Evolutionary conservation across 2,329 filamentous ascomycete species (phyloP).

Genomic region (Fusarium coicis): DNA sequence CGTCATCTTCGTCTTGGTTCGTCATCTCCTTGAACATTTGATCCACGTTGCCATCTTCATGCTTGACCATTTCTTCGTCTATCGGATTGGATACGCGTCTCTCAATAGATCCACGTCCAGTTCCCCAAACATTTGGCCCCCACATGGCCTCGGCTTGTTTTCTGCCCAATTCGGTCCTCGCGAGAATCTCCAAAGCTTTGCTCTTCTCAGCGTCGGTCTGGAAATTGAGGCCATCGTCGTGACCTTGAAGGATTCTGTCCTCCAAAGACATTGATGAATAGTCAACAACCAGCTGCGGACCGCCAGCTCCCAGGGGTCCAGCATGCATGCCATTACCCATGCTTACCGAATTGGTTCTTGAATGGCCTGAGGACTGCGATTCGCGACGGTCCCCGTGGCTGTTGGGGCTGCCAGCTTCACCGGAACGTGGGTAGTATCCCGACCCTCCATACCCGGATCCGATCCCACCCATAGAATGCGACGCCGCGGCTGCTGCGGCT

Average conservation of each 20-base stretch:
- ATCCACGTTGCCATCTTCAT: conserved; percentile 61
- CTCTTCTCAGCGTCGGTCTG: conserved; percentile 59
- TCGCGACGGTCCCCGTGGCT: conserved; percentile 44
- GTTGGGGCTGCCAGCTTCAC: conserved; percentile 30
- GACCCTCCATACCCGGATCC: conserved; percentile 42
- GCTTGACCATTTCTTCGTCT: conserved; percentile 47
- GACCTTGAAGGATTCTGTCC: conserved; percentile 61
- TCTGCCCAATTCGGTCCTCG: conserved; percentile 61
- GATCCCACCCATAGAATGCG: conserved; percentile 8
- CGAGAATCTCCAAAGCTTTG: conserved; percentile 64
- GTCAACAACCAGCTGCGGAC: conserved; percentile 55
- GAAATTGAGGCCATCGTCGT: conserved; percentile 58
- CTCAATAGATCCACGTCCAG: conserved; percentile 44
- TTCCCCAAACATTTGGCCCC: conserved; percentile 60
- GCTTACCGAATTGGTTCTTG: conserved; percentile 54
- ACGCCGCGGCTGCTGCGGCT: conserved; percentile 55
- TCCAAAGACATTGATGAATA: conserved; percentile 58
- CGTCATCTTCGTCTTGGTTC: conserved; percentile 61
- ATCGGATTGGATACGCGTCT: conserved; percentile 44
- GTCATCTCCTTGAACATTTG: conserved; percentile 68
- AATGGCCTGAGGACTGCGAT: conserved; percentile 43
- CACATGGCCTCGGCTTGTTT: conserved; percentile 63
- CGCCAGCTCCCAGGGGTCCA: conserved; percentile 55
- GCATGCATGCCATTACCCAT: conserved; percentile 55
- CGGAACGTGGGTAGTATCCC: conserved; percentile 40